Percentiles rank a stretch among this genome's conserved stretches.
phyloP scores from a whole-genome alignment of 2,329 filamentous ascomycete genomes.

The Taxawa tesnikishii region DNA sequence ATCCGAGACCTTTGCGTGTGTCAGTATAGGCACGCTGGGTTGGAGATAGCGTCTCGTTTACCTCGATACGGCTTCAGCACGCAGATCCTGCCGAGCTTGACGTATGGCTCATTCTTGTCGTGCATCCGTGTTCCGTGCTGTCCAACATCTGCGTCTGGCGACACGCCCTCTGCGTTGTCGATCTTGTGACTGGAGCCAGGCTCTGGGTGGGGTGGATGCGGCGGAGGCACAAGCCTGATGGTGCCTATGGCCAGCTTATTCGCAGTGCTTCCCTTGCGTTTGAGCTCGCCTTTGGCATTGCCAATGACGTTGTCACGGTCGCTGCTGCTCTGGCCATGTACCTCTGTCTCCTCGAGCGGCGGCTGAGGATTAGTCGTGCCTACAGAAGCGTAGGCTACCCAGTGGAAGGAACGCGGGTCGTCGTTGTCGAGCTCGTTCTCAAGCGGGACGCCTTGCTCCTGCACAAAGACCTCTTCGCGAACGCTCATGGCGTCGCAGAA shows the following conservation, averaged over 20 bases:
- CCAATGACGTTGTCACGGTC: slow-evolving; percentile 26
- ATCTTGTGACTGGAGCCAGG: slow-evolving; percentile 23
- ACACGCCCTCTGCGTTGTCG: slow-evolving; percentile 8
- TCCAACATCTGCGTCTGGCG: slow-evolving; percentile 5
- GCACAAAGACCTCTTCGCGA: slow-evolving; percentile 44
- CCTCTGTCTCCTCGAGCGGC: slow-evolving; percentile 17
- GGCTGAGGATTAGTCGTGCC: slow-evolving; percentile 27
- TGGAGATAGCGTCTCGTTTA: neutral
- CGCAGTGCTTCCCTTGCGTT: slow-evolving; percentile 24
- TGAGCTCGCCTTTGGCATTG: slow-evolving; percentile 19
- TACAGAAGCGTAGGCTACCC: slow-evolving; percentile 68
- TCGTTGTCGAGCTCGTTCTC: slow-evolving; percentile 71
- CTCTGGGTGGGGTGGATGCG: slow-evolving; percentile 54
- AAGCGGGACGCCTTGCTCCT: slow-evolving; percentile 43
- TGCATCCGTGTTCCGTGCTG: slow-evolving; percentile 34
- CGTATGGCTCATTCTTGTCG: slow-evolving; percentile 58
- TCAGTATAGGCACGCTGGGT: slow-evolving; percentile 8
- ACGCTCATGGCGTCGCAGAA: slow-evolving; percentile 45
- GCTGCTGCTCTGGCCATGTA: slow-evolving; percentile 13
- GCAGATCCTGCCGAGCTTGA: slow-evolving; percentile 71
- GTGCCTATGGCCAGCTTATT: slow-evolving; percentile 54
- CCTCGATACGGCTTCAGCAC: slow-evolving; percentile 55
- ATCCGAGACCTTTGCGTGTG: slow-evolving; percentile 33
- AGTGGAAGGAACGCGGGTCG: slow-evolving; percentile 70
- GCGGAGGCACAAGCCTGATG: slow-evolving; percentile 70